Percentiles rank a stretch among this genome's conserved stretches.
phyloP scores from a whole-genome alignment of 768 basidiomycete genomes.

The Sarcomyxa edulis region DNA sequence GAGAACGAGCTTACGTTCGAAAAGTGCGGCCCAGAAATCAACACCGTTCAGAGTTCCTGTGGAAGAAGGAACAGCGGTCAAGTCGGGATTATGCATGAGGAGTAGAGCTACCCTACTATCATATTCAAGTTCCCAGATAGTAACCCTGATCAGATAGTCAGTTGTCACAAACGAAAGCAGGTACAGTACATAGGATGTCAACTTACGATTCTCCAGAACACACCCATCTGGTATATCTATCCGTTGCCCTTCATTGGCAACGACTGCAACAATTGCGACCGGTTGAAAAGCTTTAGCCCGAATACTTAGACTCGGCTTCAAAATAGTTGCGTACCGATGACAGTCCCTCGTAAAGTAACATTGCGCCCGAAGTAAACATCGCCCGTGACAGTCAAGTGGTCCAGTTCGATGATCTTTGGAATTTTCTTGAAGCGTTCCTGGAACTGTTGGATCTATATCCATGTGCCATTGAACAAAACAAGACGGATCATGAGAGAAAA shows the following conservation, averaged over 20 bases:
- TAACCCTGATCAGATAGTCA: slow-evolving; percentile 1
- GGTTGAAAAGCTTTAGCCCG: too few relatives aligned
- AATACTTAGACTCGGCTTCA: too few relatives aligned
- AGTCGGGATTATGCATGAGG: background rate
- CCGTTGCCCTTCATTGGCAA: slow-evolving; percentile 75
- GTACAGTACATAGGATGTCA: background rate
- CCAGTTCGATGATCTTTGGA: slow-evolving; percentile 84
- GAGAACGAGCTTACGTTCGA: too few relatives aligned
- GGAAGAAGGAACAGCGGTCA: background rate
- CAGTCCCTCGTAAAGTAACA: slow-evolving; percentile 83
- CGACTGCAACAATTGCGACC: slow-evolving; percentile 44
- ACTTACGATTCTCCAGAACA: slow-evolving; percentile 63
- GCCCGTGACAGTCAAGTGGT: slow-evolving; percentile 91
- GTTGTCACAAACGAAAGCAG: slow-evolving; percentile 9
- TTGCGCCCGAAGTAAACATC: slow-evolving; percentile 89
- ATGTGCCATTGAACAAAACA: background rate
- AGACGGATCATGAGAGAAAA: background rate
- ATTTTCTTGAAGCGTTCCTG: slow-evolving; percentile 95
- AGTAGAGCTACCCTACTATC: slow-evolving; percentile 1
- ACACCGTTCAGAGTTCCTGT: slow-evolving; percentile 1
- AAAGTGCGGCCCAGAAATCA: too few relatives aligned
- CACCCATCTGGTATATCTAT: slow-evolving; percentile 83
- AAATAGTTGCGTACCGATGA: too few relatives aligned
- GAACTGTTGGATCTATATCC: slow-evolving; percentile 69
- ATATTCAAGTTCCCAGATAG: slow-evolving; percentile 1